Conservation (phyloP, 192 early-diverging fungal species). For the Rhizophagus clarus region DNA sequence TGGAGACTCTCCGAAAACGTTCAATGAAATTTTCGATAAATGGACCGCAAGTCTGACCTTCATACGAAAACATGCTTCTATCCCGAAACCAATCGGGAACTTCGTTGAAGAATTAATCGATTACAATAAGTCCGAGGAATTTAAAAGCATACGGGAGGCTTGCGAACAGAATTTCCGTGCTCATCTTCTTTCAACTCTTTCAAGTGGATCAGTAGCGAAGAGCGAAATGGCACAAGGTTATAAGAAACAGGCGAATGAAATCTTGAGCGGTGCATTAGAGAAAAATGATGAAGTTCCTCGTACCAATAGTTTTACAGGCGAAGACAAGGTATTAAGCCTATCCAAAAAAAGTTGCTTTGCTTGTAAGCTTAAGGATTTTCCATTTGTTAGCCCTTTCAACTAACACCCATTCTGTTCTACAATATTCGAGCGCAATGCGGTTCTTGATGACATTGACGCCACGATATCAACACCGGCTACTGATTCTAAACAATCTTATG, state of each 20-base stretch:
- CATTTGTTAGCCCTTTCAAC: no score
- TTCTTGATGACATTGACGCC: no score
- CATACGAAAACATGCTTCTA: neutral
- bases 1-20: neutral
- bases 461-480: no score
- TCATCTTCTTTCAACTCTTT: neutral
- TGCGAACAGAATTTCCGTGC: conserved; percentile 4
- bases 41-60: neutral
- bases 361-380: no score
- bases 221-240: conserved; percentile 18
- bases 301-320: no score
- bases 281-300: no score
- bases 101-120: conserved; percentile 3
- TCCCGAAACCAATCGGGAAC: neutral
- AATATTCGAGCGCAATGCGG: no score
- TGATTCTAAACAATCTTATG: no score
- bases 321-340: no score
- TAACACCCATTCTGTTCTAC: no score
- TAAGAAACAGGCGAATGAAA: conserved; percentile 14
- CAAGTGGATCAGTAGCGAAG: conserved; percentile 2
- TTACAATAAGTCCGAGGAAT: neutral
- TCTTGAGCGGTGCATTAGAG: neutral
- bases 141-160: neutral
- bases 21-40: conserved; percentile 14
- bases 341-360: no score